A percentile compares a stretch with the other conserved stretches of the same genome.
Evolutionary conservation across 257 asterid species (phyloP).

Genomic region (Jaltomata sinuosa): DNA sequence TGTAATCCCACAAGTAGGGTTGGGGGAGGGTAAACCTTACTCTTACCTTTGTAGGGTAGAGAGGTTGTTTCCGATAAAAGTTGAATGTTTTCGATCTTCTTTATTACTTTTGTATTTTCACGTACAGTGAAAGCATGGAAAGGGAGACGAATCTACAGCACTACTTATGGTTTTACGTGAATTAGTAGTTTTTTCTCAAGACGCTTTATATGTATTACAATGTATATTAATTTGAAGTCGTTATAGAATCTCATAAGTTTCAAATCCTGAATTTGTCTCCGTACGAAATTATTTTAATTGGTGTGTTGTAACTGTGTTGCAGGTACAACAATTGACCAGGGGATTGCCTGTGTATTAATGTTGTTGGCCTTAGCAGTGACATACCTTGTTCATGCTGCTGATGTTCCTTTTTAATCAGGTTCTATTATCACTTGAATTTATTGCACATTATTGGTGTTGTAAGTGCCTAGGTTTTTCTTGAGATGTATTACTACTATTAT

Average conservation of each 20-base stretch:
- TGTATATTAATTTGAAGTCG: background rate
- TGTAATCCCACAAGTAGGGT: too few species aligned
- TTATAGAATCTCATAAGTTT: background rate
- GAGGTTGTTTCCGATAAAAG: too few species aligned
- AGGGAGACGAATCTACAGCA: background rate
- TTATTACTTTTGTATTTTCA: too few species aligned
- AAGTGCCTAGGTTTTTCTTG: conserved; percentile 1
- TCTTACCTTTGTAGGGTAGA: too few species aligned
- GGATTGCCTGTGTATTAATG: conserved; percentile 47
- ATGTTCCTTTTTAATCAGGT: conserved; percentile 26
- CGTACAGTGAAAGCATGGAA: too few species aligned
- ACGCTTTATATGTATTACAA: background rate
- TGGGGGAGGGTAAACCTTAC: too few species aligned
- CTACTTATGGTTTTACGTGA: background rate
- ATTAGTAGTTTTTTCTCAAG: background rate
- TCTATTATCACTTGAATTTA: background rate
- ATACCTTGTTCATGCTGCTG: conserved; percentile 47
- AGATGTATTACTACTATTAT: background rate
- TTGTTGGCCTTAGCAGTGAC: conserved; percentile 51
- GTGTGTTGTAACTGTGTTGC: background rate
- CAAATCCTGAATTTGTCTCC: background rate
- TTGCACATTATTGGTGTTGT: background rate
- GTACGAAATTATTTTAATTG: background rate
- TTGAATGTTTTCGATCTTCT: too few species aligned
- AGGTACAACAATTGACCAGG: conserved; percentile 58